These are phyloP conservation scores for Penicillium macrosclerotiorum DNA, from an alignment of 495 filamentous ascomycete genomes.

Conservation along the genomic window DNA sequence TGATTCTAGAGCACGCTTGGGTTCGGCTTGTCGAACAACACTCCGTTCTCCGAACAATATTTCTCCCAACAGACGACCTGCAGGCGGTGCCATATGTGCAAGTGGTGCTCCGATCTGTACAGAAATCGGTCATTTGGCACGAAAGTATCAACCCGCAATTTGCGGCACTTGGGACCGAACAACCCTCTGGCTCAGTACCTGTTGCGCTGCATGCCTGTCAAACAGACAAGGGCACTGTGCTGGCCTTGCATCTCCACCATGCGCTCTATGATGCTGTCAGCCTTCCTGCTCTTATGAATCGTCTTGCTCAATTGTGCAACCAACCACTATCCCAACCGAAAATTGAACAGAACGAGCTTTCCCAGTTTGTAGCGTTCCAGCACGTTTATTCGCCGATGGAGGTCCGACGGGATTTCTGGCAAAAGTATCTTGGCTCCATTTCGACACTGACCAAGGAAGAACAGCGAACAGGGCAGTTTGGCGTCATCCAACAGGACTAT, in stretches of 20 bases:
- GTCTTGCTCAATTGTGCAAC: slow-evolving; percentile 20
- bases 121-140: slow-evolving; percentile 28
- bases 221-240: slow-evolving; percentile 16
- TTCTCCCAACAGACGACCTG: slow-evolving; percentile 22
- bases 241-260: slow-evolving; percentile 36
- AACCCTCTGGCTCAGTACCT: slow-evolving; percentile 18
- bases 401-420: slow-evolving; percentile 30
- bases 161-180: slow-evolving; percentile 4
- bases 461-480: slow-evolving; percentile 10
- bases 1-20: slow-evolving; percentile 27
- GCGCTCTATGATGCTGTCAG: slow-evolving; percentile 37
- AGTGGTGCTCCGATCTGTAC: slow-evolving; percentile 18
- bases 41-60: slow-evolving; percentile 31
- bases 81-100: slow-evolving; percentile 23
- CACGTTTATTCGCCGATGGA: slow-evolving; percentile 24
- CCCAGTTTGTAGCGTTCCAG: slow-evolving; percentile 30
- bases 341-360: slow-evolving; percentile 14
- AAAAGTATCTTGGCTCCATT: slow-evolving; percentile 26
- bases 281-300: slow-evolving; percentile 26
- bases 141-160: slow-evolving; percentile 6
- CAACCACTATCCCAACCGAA: slow-evolving; percentile 1
- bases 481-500: slow-evolving; percentile 25
- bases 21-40: slow-evolving; percentile 13
- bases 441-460: background rate
- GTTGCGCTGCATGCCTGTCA: slow-evolving; percentile 28